These are phyloP conservation scores for Excoecaria cochinchinensis DNA, from an alignment of 345 rosid species.

Conservation along the genomic window DNA sequence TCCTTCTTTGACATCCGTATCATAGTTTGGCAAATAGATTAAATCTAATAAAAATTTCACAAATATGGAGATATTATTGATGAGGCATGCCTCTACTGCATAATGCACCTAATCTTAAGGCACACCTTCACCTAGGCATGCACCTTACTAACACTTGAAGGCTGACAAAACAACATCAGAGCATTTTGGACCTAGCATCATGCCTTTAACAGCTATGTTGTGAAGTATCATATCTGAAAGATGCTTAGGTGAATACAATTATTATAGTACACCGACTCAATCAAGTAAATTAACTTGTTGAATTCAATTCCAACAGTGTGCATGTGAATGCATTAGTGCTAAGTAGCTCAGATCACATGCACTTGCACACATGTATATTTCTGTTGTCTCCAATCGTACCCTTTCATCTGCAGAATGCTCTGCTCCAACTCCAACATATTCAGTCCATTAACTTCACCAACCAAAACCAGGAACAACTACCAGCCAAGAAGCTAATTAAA, in stretches of 20 bases:
- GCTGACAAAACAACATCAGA: background rate
- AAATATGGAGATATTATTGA: background rate
- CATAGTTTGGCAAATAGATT: background rate
- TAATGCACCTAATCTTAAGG: background rate
- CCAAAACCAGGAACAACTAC: background rate
- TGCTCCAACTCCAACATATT: conserved; percentile 1
- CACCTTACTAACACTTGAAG: background rate
- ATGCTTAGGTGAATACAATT: background rate
- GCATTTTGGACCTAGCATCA: background rate
- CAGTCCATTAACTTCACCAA: background rate
- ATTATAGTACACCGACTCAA: background rate
- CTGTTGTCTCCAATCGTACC: background rate
- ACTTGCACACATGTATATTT: background rate
- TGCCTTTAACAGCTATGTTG: background rate
- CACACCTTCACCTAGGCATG: background rate
- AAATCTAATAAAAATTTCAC: no score
- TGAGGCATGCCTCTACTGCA: background rate
- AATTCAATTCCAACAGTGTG: background rate
- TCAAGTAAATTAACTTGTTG: background rate
- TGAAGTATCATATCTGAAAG: background rate
- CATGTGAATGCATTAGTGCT: background rate
- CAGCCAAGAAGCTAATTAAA: background rate
- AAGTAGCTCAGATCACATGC: background rate
- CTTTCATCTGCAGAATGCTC: background rate
- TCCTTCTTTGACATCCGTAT: no score